phyloP scores from a whole-genome alignment of 148 eudicot genomes.

The Pouteria glomerata region DNA sequence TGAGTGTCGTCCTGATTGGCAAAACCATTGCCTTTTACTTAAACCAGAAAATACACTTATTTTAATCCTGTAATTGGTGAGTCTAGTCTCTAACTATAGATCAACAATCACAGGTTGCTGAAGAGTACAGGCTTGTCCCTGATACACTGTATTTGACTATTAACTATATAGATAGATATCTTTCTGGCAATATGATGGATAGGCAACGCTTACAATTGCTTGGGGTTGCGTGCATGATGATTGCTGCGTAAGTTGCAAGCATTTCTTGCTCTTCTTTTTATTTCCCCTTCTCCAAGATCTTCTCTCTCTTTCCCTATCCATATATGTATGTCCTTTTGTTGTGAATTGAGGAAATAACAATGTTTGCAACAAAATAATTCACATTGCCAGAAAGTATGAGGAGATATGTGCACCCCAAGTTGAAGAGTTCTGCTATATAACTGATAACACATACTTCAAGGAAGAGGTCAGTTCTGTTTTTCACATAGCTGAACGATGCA shows the following conservation, averaged over 20 bases:
- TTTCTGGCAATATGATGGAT: constrained; percentile 77
- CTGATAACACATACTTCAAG: constrained; percentile 90
- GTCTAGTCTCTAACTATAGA: background rate
- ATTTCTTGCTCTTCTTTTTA: background rate
- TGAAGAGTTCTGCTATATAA: constrained; percentile 94
- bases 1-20: background rate
- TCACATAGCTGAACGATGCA: background rate
- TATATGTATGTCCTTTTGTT: background rate
- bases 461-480: constrained; percentile 61
- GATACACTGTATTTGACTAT: constrained; percentile 83
- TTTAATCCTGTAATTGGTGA: background rate
- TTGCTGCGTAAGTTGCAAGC: constrained; percentile 71
- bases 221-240: constrained; percentile 97
- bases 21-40: background rate
- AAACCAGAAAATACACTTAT: background rate
- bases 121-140: constrained; percentile 94
- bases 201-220: constrained; percentile 82
- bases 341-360: background rate
- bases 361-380: background rate
- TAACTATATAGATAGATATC: constrained; percentile 94
- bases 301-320: background rate
- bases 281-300: background rate
- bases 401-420: constrained; percentile 99
- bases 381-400: constrained; percentile 69
- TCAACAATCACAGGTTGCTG: constrained; percentile 57